phyloP scores from a whole-genome alignment of 495 filamentous ascomycete species.

The Aspergillus asperescens region DNA sequence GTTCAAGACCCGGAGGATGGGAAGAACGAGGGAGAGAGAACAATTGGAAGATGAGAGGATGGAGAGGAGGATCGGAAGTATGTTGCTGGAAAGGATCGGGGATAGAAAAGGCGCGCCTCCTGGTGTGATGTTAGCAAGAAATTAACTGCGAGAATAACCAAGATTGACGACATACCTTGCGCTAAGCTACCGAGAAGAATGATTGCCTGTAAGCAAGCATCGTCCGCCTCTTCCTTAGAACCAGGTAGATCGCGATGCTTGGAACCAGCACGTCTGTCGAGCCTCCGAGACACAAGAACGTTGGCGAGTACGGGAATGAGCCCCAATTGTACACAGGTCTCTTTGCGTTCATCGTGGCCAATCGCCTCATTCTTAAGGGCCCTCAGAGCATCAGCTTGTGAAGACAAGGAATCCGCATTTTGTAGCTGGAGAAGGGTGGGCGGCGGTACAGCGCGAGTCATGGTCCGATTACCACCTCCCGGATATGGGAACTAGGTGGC shows the following conservation, averaged over 20 bases:
- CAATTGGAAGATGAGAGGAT: slow-evolving; percentile 60
- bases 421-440: slow-evolving; percentile 59
- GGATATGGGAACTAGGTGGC: slow-evolving; percentile 10
- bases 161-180: slow-evolving; percentile 55
- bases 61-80: slow-evolving; percentile 61
- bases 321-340: slow-evolving; percentile 63
- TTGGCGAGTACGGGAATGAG: slow-evolving; percentile 62
- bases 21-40: slow-evolving; percentile 59
- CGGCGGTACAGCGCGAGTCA: slow-evolving; percentile 46
- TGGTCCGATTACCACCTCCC: slow-evolving; percentile 38
- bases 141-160: background rate
- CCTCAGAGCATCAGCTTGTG: slow-evolving; percentile 61
- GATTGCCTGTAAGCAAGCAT: slow-evolving; percentile 69
- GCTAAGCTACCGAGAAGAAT: slow-evolving; percentile 78
- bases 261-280: slow-evolving; percentile 30
- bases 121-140: slow-evolving; percentile 33
- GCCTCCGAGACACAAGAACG: slow-evolving; percentile 44
- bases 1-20: slow-evolving; percentile 68
- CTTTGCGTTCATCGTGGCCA: slow-evolving; percentile 84
- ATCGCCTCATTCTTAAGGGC: slow-evolving; percentile 82
- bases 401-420: slow-evolving; percentile 51
- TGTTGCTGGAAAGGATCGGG: slow-evolving; percentile 62
- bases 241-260: slow-evolving; percentile 17
- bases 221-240: slow-evolving; percentile 48
- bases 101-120: slow-evolving; percentile 75